These are phyloP conservation scores for Boechera divaricarpa DNA, from an alignment of 345 rosid species.

Conservation along the genomic window DNA sequence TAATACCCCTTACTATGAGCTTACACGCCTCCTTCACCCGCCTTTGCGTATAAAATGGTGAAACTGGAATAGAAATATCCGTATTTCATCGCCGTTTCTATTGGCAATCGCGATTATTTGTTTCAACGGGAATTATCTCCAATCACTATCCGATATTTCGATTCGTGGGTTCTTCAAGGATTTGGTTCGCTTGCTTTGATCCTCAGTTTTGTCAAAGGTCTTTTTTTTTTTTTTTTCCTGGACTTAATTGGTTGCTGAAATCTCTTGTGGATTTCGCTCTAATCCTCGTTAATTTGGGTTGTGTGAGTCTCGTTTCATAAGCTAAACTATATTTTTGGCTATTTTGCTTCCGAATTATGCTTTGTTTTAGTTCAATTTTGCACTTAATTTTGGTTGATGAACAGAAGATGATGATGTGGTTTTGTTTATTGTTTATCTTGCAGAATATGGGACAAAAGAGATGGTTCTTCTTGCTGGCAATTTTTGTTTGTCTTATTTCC, in stretches of 20 bases:
- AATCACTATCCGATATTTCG: background rate
- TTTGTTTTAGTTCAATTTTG: slow-evolving; percentile 3
- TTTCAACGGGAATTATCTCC: background rate
- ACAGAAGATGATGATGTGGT: slow-evolving; percentile 2
- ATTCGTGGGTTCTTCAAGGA: background rate
- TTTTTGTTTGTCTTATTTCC: slow-evolving; percentile 45
- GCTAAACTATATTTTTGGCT: background rate
- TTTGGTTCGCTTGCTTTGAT: slow-evolving; percentile 14
- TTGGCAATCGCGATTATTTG: background rate
- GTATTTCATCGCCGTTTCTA: slow-evolving; percentile 24
- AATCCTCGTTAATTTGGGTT: background rate
- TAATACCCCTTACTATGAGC: slow-evolving; percentile 21
- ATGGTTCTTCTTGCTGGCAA: slow-evolving; percentile 45
- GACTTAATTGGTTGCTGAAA: background rate
- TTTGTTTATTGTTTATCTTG: slow-evolving; percentile 12
- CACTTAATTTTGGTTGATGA: background rate
- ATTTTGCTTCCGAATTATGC: background rate
- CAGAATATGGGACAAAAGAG: slow-evolving; percentile 55
- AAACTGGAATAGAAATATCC: slow-evolving; percentile 10
- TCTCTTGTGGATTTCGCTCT: background rate
- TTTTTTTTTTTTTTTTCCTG: too few relatives aligned
- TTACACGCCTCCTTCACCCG: slow-evolving; percentile 17
- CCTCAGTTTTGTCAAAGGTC: background rate
- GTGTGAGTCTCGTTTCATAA: background rate
- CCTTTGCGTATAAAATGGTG: slow-evolving; percentile 4